Conservation (phyloP, 75 land plant species). For the Cupressus sempervirens region DNA sequence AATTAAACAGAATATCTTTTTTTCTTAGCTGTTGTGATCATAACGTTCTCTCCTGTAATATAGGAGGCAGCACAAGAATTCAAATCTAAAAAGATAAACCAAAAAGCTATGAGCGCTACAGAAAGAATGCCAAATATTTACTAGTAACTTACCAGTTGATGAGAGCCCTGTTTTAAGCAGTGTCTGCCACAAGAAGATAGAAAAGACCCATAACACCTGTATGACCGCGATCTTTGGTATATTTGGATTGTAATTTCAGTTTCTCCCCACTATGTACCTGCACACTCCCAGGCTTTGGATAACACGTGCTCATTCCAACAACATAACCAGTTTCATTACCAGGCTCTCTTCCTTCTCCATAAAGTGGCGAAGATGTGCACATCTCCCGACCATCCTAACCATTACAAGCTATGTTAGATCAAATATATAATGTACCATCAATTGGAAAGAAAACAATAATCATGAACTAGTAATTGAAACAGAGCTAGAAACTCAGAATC, state of each 20-base stretch:
- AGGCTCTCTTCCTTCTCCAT: constrained; percentile 66
- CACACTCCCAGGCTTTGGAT: constrained; percentile 71
- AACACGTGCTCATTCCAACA: constrained; percentile 84
- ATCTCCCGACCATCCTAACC: constrained; percentile 65
- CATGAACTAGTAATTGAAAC: not conserved
- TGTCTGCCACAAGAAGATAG: constrained; percentile 60
- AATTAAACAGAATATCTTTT: not conserved
- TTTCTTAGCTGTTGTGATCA: not conserved
- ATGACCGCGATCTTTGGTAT: constrained; percentile 44
- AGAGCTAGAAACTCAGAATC: not conserved
- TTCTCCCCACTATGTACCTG: constrained; percentile 53
- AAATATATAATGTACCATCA: not conserved
- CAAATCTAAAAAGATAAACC: not conserved
- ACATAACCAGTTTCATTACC: constrained; percentile 85
- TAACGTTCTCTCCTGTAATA: not conserved
- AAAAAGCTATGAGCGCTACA: not conserved
- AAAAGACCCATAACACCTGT: constrained; percentile 88
- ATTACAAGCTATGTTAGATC: not conserved
- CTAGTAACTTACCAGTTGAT: not conserved
- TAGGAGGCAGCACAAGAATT: not conserved
- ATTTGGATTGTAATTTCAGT: constrained; percentile 49
- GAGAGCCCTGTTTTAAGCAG: not conserved
- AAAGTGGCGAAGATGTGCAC: constrained; percentile 67
- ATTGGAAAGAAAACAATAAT: constrained; percentile 2
- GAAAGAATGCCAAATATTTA: not conserved